Evolutionary conservation across 2,329 filamentous ascomycete genomes (phyloP), one percentile per base, ranked within the genome.

Genomic region (Cercospora sp.): DNA sequence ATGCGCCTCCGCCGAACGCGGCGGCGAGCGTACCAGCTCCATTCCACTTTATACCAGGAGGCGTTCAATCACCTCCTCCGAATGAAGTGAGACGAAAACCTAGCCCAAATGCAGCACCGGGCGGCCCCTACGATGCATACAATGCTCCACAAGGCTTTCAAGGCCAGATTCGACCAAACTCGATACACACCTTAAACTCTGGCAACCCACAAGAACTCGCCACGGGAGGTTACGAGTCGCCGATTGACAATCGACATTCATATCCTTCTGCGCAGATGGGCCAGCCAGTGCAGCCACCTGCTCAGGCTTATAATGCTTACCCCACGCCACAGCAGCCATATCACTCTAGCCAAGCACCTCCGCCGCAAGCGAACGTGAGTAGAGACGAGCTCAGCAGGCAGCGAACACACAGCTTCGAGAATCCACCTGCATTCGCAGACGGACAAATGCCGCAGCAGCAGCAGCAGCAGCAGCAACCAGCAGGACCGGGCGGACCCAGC

Each of bases 131-230:
- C 77, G 80, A 51, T 80, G 80, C 74, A n/a, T 75, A 75, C 80
- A 79, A 73, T 78, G 80, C 69, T 53, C 70, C 69, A 21, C 69
- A 72, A 26, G 70, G 60, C 13, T 78, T 78, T 60, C 75, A 77
- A 77, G 71, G 69, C 73, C 81, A 72, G 79, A 83, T 75, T 71
- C 71, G 77, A 58, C 78, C 78, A 10, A 78, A 73, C 67, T 80
- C 67, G 74, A 81, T 75, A 76, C 80, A 77, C 72, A 79, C 77
- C 0, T 74, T 78, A 12, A 79, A 79, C 70, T 74, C 72, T 59
- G 79, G 78, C 24, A 77, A 79, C 57, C 83, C 83, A 5, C 83
- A 84, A 68, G 83, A 85, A 73, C 77, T 85, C 18, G 80, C 82
- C 18, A 82, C 82, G 4, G 77, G 79, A 10, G 80, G 81, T 28